phyloP scores from a whole-genome alignment of 768 basidiomycete genomes.

The Psilocybe tampanensis region DNA sequence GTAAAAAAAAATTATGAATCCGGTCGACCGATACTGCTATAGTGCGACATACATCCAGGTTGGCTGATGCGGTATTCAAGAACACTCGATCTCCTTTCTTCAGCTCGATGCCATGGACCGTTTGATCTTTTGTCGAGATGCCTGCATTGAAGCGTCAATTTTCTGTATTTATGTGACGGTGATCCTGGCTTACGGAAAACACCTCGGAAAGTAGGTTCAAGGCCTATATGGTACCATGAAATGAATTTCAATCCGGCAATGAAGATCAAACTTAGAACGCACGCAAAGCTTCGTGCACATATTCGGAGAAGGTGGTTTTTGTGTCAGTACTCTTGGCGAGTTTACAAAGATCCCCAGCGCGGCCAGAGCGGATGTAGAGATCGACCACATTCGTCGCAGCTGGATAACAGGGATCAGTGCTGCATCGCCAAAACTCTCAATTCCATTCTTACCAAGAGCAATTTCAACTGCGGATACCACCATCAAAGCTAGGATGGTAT shows the following conservation, averaged over 20 bases:
- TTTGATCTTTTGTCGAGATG: conserved; percentile 46
- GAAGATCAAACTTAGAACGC: conserved; percentile 28
- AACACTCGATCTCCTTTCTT: conserved; percentile 59
- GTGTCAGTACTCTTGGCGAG: conserved; percentile 32
- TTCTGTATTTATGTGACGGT: not conserved
- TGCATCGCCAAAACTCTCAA: not conserved
- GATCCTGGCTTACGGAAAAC: conserved; percentile 51
- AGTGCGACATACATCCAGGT: conserved; percentile 50
- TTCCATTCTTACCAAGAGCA: conserved; percentile 52
- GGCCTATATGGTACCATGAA: conserved; percentile 44
- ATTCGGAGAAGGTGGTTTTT: conserved; percentile 49
- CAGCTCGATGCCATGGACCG: conserved; percentile 42
- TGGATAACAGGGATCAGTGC: conserved; percentile 23
- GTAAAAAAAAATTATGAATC: not conserved
- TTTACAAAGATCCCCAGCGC: conserved; percentile 38
- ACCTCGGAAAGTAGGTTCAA: conserved; percentile 75
- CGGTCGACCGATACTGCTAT: not conserved
- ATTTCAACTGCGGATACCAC: conserved; percentile 70
- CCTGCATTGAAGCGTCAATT: conserved; percentile 32
- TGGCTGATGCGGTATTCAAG: conserved; percentile 60
- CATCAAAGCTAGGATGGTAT: conserved; percentile 72
- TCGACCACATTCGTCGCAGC: conserved; percentile 70
- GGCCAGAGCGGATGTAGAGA: conserved; percentile 57
- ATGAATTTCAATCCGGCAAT: conserved; percentile 1
- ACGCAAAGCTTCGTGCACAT: conserved; percentile 73